Conservation (phyloP, 257 asterid genomes). For the Prunella vulgaris region DNA sequence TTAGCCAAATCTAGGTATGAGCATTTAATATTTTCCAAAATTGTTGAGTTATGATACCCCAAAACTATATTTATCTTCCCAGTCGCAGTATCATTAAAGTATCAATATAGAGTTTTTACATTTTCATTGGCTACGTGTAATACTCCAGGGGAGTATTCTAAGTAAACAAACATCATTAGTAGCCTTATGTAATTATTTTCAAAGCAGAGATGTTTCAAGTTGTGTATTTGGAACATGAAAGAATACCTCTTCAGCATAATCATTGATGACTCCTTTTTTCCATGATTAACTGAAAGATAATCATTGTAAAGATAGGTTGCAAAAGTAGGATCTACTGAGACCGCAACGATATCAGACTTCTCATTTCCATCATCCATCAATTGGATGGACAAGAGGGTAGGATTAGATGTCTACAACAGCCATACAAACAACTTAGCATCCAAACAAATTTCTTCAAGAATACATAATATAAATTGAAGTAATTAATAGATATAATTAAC, state of each 20-base stretch:
- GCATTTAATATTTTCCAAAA: constrained; percentile 10
- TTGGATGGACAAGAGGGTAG: constrained; percentile 73
- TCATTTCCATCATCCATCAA: constrained; percentile 87
- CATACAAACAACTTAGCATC: constrained; percentile 26
- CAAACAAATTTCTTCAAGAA: constrained; percentile 14
- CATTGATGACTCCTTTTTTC: constrained; percentile 66
- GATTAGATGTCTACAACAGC: constrained; percentile 59
- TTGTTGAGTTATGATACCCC: no score
- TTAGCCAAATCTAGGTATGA: neutral
- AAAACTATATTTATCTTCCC: no score
- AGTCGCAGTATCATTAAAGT: neutral
- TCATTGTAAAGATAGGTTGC: constrained; percentile 68
- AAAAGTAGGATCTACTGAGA: constrained; percentile 89
- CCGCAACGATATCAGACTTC: constrained; percentile 88
- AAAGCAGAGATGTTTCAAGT: constrained; percentile 6
- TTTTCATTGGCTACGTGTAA: no score
- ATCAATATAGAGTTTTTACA: neutral
- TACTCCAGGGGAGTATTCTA: no score
- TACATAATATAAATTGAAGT: neutral
- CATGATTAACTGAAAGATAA: constrained; percentile 63
- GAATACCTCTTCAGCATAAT: constrained; percentile 71
- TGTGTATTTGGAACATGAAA: constrained; percentile 12
- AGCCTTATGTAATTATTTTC: neutral
- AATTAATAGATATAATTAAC: neutral
- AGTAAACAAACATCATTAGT: neutral